Percentiles rank a stretch among this genome's conserved stretches.
Evolutionary conservation across 2,329 filamentous ascomycete genomes (phyloP).

Genomic region (Microcyclospora pomicola): DNA sequence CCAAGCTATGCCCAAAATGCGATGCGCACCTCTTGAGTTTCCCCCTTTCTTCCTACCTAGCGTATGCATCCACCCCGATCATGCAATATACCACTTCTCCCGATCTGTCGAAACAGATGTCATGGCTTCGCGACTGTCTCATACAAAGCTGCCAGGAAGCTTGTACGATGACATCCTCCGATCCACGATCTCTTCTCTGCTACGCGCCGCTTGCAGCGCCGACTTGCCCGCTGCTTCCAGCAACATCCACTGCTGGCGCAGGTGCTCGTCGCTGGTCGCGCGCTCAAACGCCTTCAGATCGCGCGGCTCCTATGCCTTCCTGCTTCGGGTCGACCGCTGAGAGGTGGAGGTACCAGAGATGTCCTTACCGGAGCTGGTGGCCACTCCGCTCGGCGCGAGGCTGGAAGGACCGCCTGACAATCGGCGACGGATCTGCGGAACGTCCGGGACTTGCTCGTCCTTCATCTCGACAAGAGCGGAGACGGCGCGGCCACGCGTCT

Average conservation of each 20-base stretch:
- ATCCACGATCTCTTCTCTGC: not conserved
- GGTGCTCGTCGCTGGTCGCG: conserved; percentile 4
- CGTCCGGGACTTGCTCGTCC: conserved; percentile 49
- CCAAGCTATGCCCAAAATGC: no score
- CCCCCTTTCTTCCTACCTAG: no score
- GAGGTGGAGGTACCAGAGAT: conserved; percentile 24
- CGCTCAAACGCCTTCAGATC: conserved; percentile 8
- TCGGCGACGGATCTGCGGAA: conserved; percentile 38
- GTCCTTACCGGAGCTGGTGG: conserved; percentile 23
- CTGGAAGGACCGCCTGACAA: conserved; percentile 30
- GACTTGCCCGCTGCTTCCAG: not conserved
- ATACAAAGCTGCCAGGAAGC: conserved; percentile 1
- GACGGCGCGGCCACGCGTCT: conserved; percentile 60
- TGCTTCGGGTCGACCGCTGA: conserved; percentile 47
- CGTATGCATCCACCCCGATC: no score
- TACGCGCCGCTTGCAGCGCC: not conserved
- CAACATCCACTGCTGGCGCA: not conserved
- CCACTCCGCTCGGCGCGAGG: conserved; percentile 13
- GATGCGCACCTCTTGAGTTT: no score
- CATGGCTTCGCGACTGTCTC: not conserved
- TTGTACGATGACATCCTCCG: conserved; percentile 3
- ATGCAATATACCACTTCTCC: no score
- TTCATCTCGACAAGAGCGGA: conserved; percentile 79
- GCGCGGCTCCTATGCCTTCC: conserved; percentile 47
- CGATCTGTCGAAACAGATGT: no score